These are phyloP conservation scores for Paramarasmius palmivorus DNA, from an alignment of 1,284 basidiomycete species.

Conservation along the genomic window DNA sequence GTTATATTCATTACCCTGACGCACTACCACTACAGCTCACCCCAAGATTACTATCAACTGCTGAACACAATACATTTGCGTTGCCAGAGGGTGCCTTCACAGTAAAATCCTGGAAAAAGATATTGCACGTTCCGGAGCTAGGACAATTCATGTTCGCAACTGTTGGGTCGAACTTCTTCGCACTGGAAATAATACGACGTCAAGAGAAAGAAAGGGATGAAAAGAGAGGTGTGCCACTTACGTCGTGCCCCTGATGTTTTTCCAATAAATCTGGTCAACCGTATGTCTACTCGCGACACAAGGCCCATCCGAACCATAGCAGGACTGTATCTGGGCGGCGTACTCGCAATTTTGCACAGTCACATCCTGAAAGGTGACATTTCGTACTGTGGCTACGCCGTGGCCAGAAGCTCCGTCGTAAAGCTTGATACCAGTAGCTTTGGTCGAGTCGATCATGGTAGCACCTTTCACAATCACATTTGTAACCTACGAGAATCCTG, in stretches of 20 bases:
- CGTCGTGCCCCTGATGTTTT: constrained; percentile 27
- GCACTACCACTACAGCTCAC: constrained; percentile 26
- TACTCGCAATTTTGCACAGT: constrained; percentile 32
- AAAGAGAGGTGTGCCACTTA: constrained; percentile 14
- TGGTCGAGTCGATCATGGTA: constrained; percentile 30
- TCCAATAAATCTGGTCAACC: constrained; percentile 26
- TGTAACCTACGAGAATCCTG: constrained; percentile 19
- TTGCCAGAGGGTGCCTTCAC: constrained; percentile 27
- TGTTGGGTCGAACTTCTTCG: constrained; percentile 23
- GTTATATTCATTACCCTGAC: constrained; percentile 25
- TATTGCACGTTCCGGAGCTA: constrained; percentile 26
- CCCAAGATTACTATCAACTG: constrained; percentile 25
- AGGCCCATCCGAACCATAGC: constrained; percentile 25
- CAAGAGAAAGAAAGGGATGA: neutral
- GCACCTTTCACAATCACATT: constrained; percentile 28
- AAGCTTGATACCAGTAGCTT: constrained; percentile 32
- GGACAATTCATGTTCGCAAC: constrained; percentile 29
- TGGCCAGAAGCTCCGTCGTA: constrained; percentile 28
- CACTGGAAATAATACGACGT: constrained; percentile 14
- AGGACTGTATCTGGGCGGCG: constrained; percentile 31
- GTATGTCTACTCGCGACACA: constrained; percentile 25
- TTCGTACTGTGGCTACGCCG: constrained; percentile 30
- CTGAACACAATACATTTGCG: constrained; percentile 26
- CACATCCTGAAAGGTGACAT: constrained; percentile 29
- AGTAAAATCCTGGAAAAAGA: constrained; percentile 22